Evolutionary conservation across 495 filamentous ascomycete genomes (phyloP), one percentile per base, ranked within the genome.

Genomic region (Diplogelasinospora grovesii): DNA sequence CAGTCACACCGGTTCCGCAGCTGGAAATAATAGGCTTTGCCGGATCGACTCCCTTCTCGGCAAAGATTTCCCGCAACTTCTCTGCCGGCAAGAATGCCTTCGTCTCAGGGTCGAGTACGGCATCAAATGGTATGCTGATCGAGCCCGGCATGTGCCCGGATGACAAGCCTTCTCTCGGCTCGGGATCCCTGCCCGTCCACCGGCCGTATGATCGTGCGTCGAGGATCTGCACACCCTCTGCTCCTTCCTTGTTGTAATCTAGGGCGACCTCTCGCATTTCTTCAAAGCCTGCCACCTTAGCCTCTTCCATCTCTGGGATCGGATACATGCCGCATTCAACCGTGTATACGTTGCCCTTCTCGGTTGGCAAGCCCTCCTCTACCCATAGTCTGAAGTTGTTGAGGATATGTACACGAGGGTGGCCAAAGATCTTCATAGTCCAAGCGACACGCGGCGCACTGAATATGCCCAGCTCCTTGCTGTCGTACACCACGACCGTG

Each of bases 321-420:
- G 65, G 69, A 30, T 77, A 78, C 2, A 66, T 63, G 20, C 69
- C 71, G 46, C 71, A 74, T 53, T 76, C 75, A 18, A 79, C 65
- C 8, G 69, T 79, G 48, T 73, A 77, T 25, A 78, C 66, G 45
- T 86, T 81, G 2, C 89, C 90, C 27, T 72, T 79, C 65, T 95
- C 89, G 0, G 78, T 83, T 4, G 89, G 85, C 47, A 77, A 71
- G 6, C 83, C 86, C 56, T 89, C 71, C 18, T 88, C 80, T 2
- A 86, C 79, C 89, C 89, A 98, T 23, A 85, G 56, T 54, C 80
- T 80, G 66, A 95, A 98, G 63, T 97, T 98, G 64, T 98, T 92
- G 39, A 98, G 66, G 24, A 98, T 54, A 60, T 95, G 86, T 4
- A 96, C 90, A 46, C 74, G 78, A n/a, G 80, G 72, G 61, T 98